These are phyloP conservation scores for Phialocephala subalpina DNA, from an alignment of 2,329 filamentous ascomycete species.

Conservation along the genomic window DNA sequence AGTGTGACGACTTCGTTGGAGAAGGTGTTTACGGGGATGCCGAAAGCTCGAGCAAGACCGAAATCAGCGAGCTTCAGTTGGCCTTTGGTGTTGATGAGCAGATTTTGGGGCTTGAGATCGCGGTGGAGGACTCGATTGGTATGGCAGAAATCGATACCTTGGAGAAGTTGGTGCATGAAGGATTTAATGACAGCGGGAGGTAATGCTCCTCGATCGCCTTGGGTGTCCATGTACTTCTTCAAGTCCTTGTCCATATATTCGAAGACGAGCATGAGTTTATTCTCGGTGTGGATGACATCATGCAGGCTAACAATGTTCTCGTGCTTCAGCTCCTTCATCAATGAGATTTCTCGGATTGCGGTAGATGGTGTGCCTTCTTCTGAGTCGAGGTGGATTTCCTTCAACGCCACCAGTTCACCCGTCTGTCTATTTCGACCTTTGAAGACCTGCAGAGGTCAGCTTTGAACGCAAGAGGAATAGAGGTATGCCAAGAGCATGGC, in stretches of 20 bases:
- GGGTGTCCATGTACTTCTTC: constrained; percentile 98
- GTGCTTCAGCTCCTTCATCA: constrained; percentile 99
- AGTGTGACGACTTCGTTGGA: constrained; percentile 97
- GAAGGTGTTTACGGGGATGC: constrained; percentile 97
- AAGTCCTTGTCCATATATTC: constrained; percentile 99
- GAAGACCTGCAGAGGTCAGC: constrained; percentile 75
- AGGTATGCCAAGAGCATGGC: not conserved
- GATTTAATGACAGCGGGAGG: constrained; percentile 94
- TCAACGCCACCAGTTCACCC: constrained; percentile 93
- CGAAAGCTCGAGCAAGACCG: constrained; percentile 91
- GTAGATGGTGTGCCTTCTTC: constrained; percentile 98
- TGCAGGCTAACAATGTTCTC: constrained; percentile 97
- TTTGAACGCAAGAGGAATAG: not conserved
- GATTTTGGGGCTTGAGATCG: constrained; percentile 94
- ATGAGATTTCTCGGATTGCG: constrained; percentile 95
- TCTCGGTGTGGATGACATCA: constrained; percentile 99
- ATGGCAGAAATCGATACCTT: constrained; percentile 97
- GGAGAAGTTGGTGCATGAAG: constrained; percentile 97
- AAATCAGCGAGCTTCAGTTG: constrained; percentile 94
- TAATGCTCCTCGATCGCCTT: constrained; percentile 87
- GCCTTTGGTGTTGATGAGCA: constrained; percentile 92
- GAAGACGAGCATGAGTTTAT: constrained; percentile 99
- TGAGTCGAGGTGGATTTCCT: constrained; percentile 98
- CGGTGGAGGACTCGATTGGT: constrained; percentile 96
- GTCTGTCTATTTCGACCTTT: constrained; percentile 98